Evolutionary conservation across 768 basidiomycete genomes (phyloP).

Genomic region (Cyathus striatus): DNA sequence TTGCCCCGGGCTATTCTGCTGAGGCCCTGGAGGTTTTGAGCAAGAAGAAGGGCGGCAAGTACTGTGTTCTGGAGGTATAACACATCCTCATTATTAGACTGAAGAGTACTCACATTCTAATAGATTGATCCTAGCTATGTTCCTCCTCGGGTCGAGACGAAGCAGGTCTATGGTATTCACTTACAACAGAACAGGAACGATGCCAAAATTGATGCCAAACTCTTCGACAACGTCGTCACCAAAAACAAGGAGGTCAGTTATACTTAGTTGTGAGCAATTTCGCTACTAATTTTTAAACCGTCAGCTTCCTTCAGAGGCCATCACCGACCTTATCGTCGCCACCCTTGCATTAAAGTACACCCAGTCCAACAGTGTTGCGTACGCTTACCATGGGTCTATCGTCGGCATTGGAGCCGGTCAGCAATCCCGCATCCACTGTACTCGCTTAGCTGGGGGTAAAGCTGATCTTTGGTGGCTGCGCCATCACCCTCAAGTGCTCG

Average conservation of each 20-base stretch:
- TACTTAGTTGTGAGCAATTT: not conserved
- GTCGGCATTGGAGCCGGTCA: slow-evolving; percentile 97
- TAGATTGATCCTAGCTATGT: slow-evolving; percentile 87
- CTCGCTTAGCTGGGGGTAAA: slow-evolving; percentile 93
- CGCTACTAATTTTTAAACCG: not conserved
- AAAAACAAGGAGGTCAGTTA: slow-evolving; percentile 74
- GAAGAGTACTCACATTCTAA: not conserved
- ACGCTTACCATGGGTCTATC: slow-evolving; percentile 87
- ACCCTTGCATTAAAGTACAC: slow-evolving; percentile 98
- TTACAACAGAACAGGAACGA: slow-evolving; percentile 91
- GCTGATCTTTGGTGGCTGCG: slow-evolving; percentile 99
- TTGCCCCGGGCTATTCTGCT: slow-evolving; percentile 86
- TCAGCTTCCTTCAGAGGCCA: slow-evolving; percentile 70
- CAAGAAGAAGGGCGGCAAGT: slow-evolving; percentile 98
- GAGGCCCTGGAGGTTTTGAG: slow-evolving; percentile 87
- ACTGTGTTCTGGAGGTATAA: slow-evolving; percentile 88
- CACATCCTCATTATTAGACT: not conserved
- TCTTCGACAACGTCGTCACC: slow-evolving; percentile 88
- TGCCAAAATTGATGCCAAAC: slow-evolving; percentile 70
- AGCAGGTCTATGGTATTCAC: slow-evolving; percentile 90
- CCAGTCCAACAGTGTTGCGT: slow-evolving; percentile 98
- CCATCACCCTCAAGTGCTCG: slow-evolving; percentile 90
- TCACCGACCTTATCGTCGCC: slow-evolving; percentile 92
- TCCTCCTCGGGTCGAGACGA: slow-evolving; percentile 81
- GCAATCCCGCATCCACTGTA: slow-evolving; percentile 99